These are phyloP conservation scores for Lineolata rhizophorae DNA, from an alignment of 495 filamentous ascomycete genomes.

Conservation along the genomic window DNA sequence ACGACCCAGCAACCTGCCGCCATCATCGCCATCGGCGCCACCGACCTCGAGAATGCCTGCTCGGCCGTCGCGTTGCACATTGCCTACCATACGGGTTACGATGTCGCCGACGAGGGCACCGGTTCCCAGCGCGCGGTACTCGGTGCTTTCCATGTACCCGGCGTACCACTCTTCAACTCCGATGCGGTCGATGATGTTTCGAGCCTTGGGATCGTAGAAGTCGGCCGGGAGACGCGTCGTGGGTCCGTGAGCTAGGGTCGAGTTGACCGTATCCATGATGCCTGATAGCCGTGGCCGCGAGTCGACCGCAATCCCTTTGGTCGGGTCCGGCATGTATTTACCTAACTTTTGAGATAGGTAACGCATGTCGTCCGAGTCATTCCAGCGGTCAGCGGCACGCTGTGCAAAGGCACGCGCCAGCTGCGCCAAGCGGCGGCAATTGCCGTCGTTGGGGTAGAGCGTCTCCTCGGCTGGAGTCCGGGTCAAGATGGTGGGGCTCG, in stretches of 20 bases:
- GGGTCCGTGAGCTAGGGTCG: slow-evolving; percentile 66
- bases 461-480: slow-evolving; percentile 65
- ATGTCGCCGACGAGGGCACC: slow-evolving; percentile 69
- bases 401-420: slow-evolving; percentile 64
- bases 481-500: slow-evolving; percentile 51
- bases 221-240: slow-evolving; percentile 54
- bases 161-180: slow-evolving; percentile 83
- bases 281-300: slow-evolving; percentile 65
- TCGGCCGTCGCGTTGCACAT: slow-evolving; percentile 36
- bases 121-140: slow-evolving; percentile 75
- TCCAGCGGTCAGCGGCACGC: slow-evolving; percentile 61
- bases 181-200: slow-evolving; percentile 53
- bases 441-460: slow-evolving; percentile 72
- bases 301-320: slow-evolving; percentile 47
- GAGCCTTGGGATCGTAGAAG: slow-evolving; percentile 64
- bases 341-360: slow-evolving; percentile 55
- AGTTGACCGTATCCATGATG: slow-evolving; percentile 85
- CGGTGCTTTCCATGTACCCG: slow-evolving; percentile 60
- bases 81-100: slow-evolving; percentile 61
- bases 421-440: slow-evolving; percentile 66
- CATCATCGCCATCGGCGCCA: slow-evolving; percentile 19
- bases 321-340: slow-evolving; percentile 64
- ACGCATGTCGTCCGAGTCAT: slow-evolving; percentile 58
- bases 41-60: slow-evolving; percentile 31
- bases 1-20: slow-evolving; percentile 12